phyloP scores from a whole-genome alignment of 371 early-diverging fungal genomes.

The Mucor piriformis region DNA sequence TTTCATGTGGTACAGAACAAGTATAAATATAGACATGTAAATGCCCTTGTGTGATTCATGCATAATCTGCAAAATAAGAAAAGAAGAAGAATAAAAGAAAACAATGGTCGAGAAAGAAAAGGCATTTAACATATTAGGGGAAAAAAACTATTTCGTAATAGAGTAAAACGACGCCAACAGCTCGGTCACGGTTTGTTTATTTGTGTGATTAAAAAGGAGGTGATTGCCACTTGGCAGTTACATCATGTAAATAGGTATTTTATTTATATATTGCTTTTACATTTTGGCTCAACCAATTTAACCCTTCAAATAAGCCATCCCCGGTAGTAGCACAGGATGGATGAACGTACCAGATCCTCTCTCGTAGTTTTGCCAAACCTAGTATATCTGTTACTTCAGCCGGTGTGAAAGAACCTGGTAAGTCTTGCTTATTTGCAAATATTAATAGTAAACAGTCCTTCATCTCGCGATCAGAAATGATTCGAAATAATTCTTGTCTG shows the following conservation, averaged over 20 bases:
- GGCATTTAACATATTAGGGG: too few species aligned
- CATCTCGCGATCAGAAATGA: slow-evolving; percentile 85
- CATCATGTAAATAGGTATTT: neutral
- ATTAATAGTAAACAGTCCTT: slow-evolving; percentile 79
- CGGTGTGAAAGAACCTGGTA: slow-evolving; percentile 78
- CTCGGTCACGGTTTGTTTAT: too few species aligned
- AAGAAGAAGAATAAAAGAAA: too few species aligned
- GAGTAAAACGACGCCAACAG: too few species aligned
- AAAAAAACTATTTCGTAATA: too few species aligned
- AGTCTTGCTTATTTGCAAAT: slow-evolving; percentile 90
- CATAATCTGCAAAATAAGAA: too few species aligned
- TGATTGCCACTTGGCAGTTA: neutral
- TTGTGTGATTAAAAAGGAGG: too few species aligned
- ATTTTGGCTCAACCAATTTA: slow-evolving; percentile 89
- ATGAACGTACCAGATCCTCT: slow-evolving; percentile 85
- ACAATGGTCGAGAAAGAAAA: too few species aligned
- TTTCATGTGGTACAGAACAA: too few species aligned
- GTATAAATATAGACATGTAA: too few species aligned
- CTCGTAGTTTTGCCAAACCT: slow-evolving; percentile 75
- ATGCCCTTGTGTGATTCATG: too few species aligned
- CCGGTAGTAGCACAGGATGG: slow-evolving; percentile 87
- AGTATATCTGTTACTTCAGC: slow-evolving; percentile 82
- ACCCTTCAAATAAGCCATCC: slow-evolving; percentile 86
- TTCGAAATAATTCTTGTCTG: slow-evolving; percentile 79
- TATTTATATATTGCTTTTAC: slow-evolving; percentile 50